Evolutionary conservation across 2,329 filamentous ascomycete species (phyloP), one percentile per base, ranked within the genome.

Genomic region (Helotiales sp.): DNA sequence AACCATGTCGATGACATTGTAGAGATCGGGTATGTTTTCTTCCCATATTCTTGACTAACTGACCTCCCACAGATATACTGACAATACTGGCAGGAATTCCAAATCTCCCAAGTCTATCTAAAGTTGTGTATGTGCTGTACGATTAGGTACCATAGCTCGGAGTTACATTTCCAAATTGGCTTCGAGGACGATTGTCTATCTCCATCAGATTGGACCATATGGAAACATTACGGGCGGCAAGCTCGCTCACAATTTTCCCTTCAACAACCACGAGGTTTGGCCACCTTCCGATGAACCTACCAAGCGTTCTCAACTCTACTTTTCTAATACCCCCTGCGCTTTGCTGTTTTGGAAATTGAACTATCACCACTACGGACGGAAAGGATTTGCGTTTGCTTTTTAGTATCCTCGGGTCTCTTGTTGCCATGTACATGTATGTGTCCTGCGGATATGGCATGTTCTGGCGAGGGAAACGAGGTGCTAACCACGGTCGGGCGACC

Each of bases 1-100:
- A 97, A 97, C 83, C 94, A 97, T 84, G 91, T 97, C 78, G 94
- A 97, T 87, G 94, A 97, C 82, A 89, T 97, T 82, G 91, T 93
- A 82, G 93, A 96, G 79, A 89, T 93, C 81, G 91, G 87, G 76
- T 77, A 72, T 64, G 74, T 70, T 55, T 49, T 66, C 52, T 66
- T 64, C 17, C 58, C 22, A 32, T 47, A 54, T 65, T 11, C 49
- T 52, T 66, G 57, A 72, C 67, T 64, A 65, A 70, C 71, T 73
- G 73, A 73, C 69, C 61, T 50, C 64, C 60, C 64, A 57, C 34
- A 22, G 61, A 50, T 49, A 22, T 61, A 73, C 67, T 68, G 54
- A 73, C 71, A 71, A 7, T 74, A 17, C 26, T 65, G 65, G 70
- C 72, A 85, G 82, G 74, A 84, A 83, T 75, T 84, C 80, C 77